Evolutionary conservation across 805 yeast genomes (phyloP), one percentile per base, ranked within the genome.

Genomic region (Suhomyces sp.): DNA sequence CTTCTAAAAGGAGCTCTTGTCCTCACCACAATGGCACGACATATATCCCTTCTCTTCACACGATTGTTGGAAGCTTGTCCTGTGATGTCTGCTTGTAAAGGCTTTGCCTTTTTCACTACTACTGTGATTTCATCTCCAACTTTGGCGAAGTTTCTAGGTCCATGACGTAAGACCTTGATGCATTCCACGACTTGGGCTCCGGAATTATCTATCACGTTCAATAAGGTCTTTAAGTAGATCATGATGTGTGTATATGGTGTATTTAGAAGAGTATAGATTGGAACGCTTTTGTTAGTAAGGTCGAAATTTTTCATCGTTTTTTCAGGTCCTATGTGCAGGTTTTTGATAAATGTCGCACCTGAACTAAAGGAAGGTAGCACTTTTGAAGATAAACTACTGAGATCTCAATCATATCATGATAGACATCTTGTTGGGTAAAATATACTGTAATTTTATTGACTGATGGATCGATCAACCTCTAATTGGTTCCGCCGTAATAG

Each of bases 161-260:
- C 79, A 56, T 93, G 95, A 43, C 95, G 80, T 46, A 93, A 71
- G 11, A 93, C 96, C 63, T 91, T 91, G 70, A 93, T 88, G 61
- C 98, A 93, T 63, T 93, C 98, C 11, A 84, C 98, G 42, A 88
- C 64, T 59, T 84, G 86, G 3, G 97, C 98, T 19, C 98, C 95
- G 15, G 96, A 83, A 72, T 91, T 91, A 65, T 91, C 98, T 43
- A 91, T 86, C 46, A 90, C 96, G 59, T 84, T 90, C 36, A 88
- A 66, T 61, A 93, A 70, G 11, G 96, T 72, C 68, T 91, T 91
- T 53, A 91, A 76, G 65, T 87, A 88, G 35, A 91, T 79, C 98
- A 91, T 91, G 44, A 34, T 35, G 43, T 25, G 15, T 16, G 26
- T 18, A 12, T 19, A 25, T 34, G 11, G 22, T 16, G 7, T 21